A percentile compares a stretch with the other conserved stretches of the same genome.
phyloP scores from a whole-genome alignment of 2,329 filamentous ascomycete species.

The Aspergillus tanneri region DNA sequence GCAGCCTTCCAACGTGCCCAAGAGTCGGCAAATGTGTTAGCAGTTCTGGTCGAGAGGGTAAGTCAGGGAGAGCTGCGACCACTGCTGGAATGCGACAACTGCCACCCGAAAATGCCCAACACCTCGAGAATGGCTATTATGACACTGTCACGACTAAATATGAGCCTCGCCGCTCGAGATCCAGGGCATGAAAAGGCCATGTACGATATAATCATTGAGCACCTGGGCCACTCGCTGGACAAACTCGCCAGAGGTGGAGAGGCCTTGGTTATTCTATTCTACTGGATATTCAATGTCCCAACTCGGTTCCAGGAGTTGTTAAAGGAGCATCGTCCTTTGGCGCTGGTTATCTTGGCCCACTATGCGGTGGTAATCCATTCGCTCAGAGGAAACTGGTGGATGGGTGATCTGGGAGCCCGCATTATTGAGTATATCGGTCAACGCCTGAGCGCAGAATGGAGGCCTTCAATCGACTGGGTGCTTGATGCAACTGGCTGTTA shows the following conservation, averaged over 20 bases:
- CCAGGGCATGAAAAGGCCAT: conserved; percentile 27
- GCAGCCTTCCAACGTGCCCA: conserved; percentile 31
- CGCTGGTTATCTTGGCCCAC: conserved; percentile 45
- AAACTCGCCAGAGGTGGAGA: conserved; percentile 33
- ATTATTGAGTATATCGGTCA: conserved; percentile 61
- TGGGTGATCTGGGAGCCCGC: conserved; percentile 63
- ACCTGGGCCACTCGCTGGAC: conserved; percentile 28
- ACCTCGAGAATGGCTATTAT: conserved; percentile 33
- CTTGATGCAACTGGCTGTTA: conserved; percentile 35
- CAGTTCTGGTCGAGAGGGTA: conserved; percentile 25
- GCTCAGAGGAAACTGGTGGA: conserved; percentile 66
- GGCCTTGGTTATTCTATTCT: conserved; percentile 48
- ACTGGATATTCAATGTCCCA: conserved; percentile 60
- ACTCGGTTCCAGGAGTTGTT: conserved; percentile 56
- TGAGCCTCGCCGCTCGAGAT: conserved; percentile 20
- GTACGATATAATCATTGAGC: conserved; percentile 28
- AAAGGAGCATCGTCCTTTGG: conserved; percentile 39
- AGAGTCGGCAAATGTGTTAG: conserved; percentile 30
- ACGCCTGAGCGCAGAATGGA: conserved; percentile 28
- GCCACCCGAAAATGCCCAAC: conserved; percentile 34
- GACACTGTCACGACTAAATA: conserved; percentile 28
- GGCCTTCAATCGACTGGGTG: conserved; percentile 33
- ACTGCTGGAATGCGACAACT: conserved; percentile 25
- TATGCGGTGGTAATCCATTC: conserved; percentile 55
- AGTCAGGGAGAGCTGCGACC: conserved; percentile 26